Evolutionary conservation across 371 early-diverging fungal genomes (phyloP).

Genomic region (Sporodiniella umbellata): DNA sequence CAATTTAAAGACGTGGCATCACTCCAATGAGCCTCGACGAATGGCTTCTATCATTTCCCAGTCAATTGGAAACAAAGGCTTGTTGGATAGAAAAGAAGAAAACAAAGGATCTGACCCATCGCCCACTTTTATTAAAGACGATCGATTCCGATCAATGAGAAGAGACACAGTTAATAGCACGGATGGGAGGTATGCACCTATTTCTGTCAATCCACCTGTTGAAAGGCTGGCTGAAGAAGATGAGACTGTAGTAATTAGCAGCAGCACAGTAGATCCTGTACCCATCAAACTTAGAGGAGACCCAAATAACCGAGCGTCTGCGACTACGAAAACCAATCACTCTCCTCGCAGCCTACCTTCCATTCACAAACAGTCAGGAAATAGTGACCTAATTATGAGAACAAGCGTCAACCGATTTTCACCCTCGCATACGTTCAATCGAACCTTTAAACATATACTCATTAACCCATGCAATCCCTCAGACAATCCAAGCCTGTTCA

Average conservation of each 20-base stretch:
- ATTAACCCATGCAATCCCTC: constrained; percentile 77
- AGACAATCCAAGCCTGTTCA: constrained; percentile 56
- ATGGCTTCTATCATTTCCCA: constrained; percentile 36
- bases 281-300: constrained; percentile 46
- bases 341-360: constrained; percentile 46
- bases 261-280: constrained; percentile 63
- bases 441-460: constrained; percentile 24
- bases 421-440: constrained; percentile 31
- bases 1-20: constrained; percentile 41
- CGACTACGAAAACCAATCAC: constrained; percentile 17
- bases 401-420: constrained; percentile 41
- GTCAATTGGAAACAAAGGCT: constrained; percentile 34
- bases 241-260: constrained; percentile 49
- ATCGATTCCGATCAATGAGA: constrained; percentile 23
- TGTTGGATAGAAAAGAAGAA: constrained; percentile 41
- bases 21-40: constrained; percentile 27
- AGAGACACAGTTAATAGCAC: constrained; percentile 38
- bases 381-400: constrained; percentile 38
- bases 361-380: constrained; percentile 45
- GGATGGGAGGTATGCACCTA: constrained; percentile 20
- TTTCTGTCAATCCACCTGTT: neutral
- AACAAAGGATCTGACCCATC: constrained; percentile 27
- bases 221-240: constrained; percentile 39
- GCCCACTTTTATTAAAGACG: constrained; percentile 26
- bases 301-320: constrained; percentile 19